Evolutionary conservation across 2,329 filamentous ascomycete genomes (phyloP).

Genomic region (Colletotrichum navitas): DNA sequence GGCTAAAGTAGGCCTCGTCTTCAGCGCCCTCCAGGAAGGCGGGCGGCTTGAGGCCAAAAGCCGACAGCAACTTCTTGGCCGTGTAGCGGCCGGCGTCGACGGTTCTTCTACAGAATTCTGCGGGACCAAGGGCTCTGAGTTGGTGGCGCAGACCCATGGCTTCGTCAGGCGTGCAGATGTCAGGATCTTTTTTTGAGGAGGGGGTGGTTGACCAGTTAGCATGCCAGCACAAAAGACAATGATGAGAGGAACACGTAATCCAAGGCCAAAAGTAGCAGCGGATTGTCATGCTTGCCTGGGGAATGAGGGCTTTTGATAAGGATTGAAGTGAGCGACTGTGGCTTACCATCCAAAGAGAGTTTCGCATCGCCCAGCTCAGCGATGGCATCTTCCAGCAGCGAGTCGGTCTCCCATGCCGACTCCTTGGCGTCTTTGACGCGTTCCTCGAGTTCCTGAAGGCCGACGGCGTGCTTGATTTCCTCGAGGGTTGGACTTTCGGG

Average conservation of each 20-base stretch:
- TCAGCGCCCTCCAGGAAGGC: constrained; percentile 77
- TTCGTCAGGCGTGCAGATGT: constrained; percentile 76
- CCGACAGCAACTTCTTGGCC: constrained; percentile 86
- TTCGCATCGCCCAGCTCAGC: constrained; percentile 67
- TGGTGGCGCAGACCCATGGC: constrained; percentile 75
- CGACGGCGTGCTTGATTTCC: constrained; percentile 53
- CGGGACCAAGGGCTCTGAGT: constrained; percentile 81
- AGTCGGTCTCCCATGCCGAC: constrained; percentile 72
- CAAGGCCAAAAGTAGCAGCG: constrained; percentile 34
- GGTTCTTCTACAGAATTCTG: constrained; percentile 80
- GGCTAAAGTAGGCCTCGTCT: constrained; percentile 81
- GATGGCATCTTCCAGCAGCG: constrained; percentile 72
- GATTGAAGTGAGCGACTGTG: constrained; percentile 17
- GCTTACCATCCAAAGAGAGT: constrained; percentile 59
- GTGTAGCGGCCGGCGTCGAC: constrained; percentile 77
- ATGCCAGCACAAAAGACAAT: constrained; percentile 16
- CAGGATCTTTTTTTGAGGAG: constrained; percentile 52
- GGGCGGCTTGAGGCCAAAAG: constrained; percentile 83
- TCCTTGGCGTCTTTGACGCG: constrained; percentile 65
- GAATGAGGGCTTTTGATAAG: background rate
- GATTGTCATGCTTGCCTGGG: constrained; percentile 30
- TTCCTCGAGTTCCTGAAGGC: constrained; percentile 60
- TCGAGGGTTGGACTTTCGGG: constrained; percentile 52
- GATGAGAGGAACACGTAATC: constrained; percentile 33
- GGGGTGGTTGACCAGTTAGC: constrained; percentile 39